Conservation (phyloP, 2,329 filamentous ascomycete species). For the Fusarium siculi region DNA sequence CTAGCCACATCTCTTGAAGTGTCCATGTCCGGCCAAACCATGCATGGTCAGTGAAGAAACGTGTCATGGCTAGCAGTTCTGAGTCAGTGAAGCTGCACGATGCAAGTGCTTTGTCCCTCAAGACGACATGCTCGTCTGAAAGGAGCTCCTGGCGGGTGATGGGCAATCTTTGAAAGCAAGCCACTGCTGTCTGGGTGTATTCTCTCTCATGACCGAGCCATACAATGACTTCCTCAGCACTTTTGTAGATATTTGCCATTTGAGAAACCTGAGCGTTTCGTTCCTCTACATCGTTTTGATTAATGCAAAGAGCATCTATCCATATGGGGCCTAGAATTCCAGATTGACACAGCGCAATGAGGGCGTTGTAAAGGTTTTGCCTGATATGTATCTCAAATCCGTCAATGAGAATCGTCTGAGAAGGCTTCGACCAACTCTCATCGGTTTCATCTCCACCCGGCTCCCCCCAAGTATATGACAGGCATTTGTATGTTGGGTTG, state of each 20-base stretch:
- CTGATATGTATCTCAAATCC: background rate
- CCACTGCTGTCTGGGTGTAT: background rate
- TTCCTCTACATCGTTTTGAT: background rate
- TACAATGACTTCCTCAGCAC: background rate
- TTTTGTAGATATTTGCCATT: background rate
- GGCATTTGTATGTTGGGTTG: background rate
- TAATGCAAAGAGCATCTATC: constrained; percentile 1
- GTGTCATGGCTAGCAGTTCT: background rate
- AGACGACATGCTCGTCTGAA: background rate
- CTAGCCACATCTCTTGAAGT: constrained; percentile 9
- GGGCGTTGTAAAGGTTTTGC: background rate
- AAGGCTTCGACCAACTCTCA: background rate
- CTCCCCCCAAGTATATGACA: background rate
- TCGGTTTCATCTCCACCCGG: background rate
- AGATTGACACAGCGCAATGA: background rate
- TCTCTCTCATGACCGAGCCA: background rate
- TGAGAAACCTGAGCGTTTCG: background rate
- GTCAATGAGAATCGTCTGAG: background rate
- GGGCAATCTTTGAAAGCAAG: background rate
- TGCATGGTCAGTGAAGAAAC: background rate
- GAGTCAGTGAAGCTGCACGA: background rate
- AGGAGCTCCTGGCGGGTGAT: background rate
- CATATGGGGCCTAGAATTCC: background rate
- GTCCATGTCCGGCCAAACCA: constrained; percentile 7
- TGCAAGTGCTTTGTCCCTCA: background rate